Conservation (phyloP, 2,329 filamentous ascomycete species). For the Aspergillus nomiae region DNA sequence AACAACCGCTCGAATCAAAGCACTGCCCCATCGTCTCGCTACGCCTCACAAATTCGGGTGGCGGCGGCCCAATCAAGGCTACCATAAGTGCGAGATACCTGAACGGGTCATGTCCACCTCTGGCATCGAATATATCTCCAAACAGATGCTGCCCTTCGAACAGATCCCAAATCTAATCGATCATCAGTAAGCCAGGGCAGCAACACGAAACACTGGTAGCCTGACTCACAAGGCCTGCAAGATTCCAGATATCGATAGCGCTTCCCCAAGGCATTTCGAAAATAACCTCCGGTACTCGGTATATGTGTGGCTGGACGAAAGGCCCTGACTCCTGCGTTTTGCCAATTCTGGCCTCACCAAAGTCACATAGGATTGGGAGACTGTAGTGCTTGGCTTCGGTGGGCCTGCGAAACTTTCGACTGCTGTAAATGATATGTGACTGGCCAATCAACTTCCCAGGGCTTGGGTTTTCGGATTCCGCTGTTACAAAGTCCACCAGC, state of each 20-base stretch:
- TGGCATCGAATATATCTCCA: slow-evolving; percentile 26
- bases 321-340: slow-evolving; percentile 39
- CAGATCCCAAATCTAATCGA: slow-evolving; percentile 49
- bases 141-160: slow-evolving; percentile 52
- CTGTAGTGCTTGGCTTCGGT: slow-evolving; percentile 21
- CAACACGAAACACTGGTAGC: neutral
- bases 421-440: slow-evolving; percentile 32
- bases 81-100: slow-evolving; percentile 31
- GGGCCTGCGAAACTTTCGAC: slow-evolving; percentile 26
- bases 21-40: slow-evolving; percentile 32
- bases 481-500: slow-evolving; percentile 31
- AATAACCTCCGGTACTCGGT: slow-evolving; percentile 46
- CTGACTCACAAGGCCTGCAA: slow-evolving; percentile 49
- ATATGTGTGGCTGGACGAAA: slow-evolving; percentile 44
- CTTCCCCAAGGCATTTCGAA: slow-evolving; percentile 49
- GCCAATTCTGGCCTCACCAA: slow-evolving; percentile 38
- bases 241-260: slow-evolving; percentile 54
- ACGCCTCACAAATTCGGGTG: slow-evolving; percentile 25
- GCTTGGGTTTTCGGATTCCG: slow-evolving; percentile 28
- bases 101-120: slow-evolving; percentile 26
- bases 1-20: slow-evolving; percentile 25
- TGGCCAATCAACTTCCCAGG: slow-evolving; percentile 30
- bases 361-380: slow-evolving; percentile 36
- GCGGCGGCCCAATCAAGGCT: slow-evolving; percentile 29
- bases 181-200: slow-evolving; percentile 4